Evolutionary conservation across 2,329 filamentous ascomycete genomes (phyloP), one percentile per base, ranked within the genome.

Genomic region (Scortechinia acanthostroma): DNA sequence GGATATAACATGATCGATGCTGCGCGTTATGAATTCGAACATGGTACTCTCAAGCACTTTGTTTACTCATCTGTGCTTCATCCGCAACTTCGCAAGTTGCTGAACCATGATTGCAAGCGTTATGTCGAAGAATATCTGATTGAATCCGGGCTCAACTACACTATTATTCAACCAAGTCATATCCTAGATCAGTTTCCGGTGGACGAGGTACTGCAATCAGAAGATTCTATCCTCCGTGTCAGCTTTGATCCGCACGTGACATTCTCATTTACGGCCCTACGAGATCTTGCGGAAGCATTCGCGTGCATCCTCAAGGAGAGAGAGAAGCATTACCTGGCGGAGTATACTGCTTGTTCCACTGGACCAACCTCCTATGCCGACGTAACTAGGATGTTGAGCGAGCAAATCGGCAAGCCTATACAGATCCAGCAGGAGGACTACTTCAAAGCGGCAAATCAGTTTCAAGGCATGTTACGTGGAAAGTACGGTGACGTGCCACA

Each of bases 1-100:
- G 61, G 63, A 4, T 52, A 51, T 42, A 58, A 59, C 52, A 58
- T 68, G 50, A 53, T 67, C 47, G 61, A 67, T 30, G 58, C 61
- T 13, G 60, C 58, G 1, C 42, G 55, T 1, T 23, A 48, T 6
- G 49, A 59, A 43, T 58, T 64, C 49, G n/a, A n/a, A n/a, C n/a
- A n/a, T n/a, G n/a, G n/a, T n/a, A n/a, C n/a, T n/a, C n/a, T n/a
- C n/a, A 53, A 55, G 46, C 64, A 67, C 43, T 58, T 66, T 22
- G 52, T 66, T 23, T 59, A 57, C 46, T 56, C 52, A 30, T 58
- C 54, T 15, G 62, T 64, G 20, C 46, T 62, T 2, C 51, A 59
- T 45, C 55, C 60, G 0, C 55, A 58, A 45, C 47, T 62, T 4
- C 52, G 55, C 21, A 61, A 61, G 45, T 54, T 66, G 51, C 49